Evolutionary conservation across 768 basidiomycete species (phyloP), one percentile per base, ranked within the genome.

Genomic region (Boletus pseudo-olivaceus): DNA sequence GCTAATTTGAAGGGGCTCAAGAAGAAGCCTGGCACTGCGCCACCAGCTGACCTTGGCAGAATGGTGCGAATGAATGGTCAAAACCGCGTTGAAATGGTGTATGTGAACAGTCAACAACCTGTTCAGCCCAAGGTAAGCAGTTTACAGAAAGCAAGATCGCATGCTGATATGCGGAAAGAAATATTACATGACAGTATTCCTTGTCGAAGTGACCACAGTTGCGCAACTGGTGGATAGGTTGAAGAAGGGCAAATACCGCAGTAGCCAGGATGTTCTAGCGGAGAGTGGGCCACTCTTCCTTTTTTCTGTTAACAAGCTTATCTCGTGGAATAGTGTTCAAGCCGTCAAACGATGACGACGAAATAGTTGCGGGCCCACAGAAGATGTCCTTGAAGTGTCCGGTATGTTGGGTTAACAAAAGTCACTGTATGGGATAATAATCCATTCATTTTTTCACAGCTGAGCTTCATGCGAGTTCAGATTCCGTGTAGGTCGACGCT

Each of bases 301-400:
- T 46, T 19, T 42, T 37, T 20, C 17, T 17, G 15, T 44, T 17
- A 27, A 23, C 19, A 17, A 32, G 43, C 58, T 53, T 32, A 57
- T 45, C 14, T 17, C 46, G 39, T 52, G 37, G 51, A 38, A 10
- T 62, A 90, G 90, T 90, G 84, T 70, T 76, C 54, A 74, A 78
- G 49, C 72, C 76, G 6, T 68, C 77, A 45, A 76, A 75, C 14
- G 87, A 85, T 29, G 94, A 98, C 59, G 94, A 95, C 53, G 96
- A 98, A 56, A 96, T 99, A 62, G 76, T 93, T 44, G 87, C 93
- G 15, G 94, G 93, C 12, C 82, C 90, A 2, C 86, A 92, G 62
- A 92, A 87, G 67, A 87, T 98, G 82, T 90, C 90, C 0, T 69
- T 99, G 60, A 95, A 92, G 68, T 97, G 94, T 70, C 95, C 97